A percentile compares a stretch with the other conserved stretches of the same genome.
Conservation (phyloP, 1,139 yeast genomes). For the Komagataea norvegica region DNA sequence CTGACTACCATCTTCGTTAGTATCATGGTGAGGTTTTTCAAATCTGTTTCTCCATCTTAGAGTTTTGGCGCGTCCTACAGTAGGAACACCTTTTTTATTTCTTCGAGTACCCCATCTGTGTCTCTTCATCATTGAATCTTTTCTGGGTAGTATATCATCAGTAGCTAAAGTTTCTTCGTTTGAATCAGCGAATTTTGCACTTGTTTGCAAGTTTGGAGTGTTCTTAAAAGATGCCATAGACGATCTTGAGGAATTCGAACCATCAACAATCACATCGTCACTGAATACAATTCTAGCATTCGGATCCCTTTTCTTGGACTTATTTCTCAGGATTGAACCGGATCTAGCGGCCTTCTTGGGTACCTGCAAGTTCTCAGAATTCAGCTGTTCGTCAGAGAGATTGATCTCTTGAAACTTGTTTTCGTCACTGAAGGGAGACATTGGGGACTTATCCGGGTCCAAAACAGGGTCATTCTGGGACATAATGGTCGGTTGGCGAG, state of each 20-base stretch:
- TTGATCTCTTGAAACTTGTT: conserved; percentile 11
- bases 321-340: conserved; percentile 23
- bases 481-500: no score
- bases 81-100: conserved; percentile 67
- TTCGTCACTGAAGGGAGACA: conserved; percentile 12
- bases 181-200: conserved; percentile 18
- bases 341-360: not conserved
- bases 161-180: conserved; percentile 8
- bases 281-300: conserved; percentile 23
- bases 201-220: conserved; percentile 18
- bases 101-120: conserved; percentile 91
- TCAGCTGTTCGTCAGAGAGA: conserved; percentile 4
- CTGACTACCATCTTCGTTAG: conserved; percentile 8
- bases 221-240: conserved; percentile 19
- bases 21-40: conserved; percentile 18
- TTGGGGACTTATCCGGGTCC: conserved; percentile 9
- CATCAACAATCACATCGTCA: conserved; percentile 17
- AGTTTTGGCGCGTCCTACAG: conserved; percentile 37
- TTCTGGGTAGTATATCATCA: conserved; percentile 17
- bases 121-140: conserved; percentile 48
- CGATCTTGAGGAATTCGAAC: conserved; percentile 15
- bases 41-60: conserved; percentile 32
- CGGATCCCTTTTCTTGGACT: conserved; percentile 17
- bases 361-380: not conserved
- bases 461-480: no score